These are phyloP conservation scores for Dactylorhiza incarnata DNA, from an alignment of 106 monocot genomes.

Conservation along the genomic window DNA sequence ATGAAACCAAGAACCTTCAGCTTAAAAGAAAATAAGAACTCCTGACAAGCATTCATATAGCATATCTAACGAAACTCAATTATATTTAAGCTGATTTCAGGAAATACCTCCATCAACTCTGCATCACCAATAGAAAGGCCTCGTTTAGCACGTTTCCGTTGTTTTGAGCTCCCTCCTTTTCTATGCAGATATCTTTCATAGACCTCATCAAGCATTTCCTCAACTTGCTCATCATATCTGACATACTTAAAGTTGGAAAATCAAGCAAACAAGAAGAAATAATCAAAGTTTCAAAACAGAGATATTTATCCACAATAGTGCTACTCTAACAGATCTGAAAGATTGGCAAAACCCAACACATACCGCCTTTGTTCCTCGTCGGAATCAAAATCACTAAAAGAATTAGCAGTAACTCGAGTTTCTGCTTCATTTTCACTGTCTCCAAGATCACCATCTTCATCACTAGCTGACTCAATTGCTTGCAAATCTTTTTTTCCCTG, in stretches of 20 bases:
- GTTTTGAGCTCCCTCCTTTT: slow-evolving; percentile 46
- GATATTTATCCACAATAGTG: background rate
- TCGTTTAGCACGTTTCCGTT: slow-evolving; percentile 44
- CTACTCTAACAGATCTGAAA: background rate
- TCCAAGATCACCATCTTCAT: slow-evolving; percentile 34
- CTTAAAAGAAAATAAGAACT: too few relatives aligned
- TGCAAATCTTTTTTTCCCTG: slow-evolving; percentile 69
- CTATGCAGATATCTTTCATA: slow-evolving; percentile 65
- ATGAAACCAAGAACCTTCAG: too few relatives aligned
- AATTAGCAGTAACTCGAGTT: slow-evolving; percentile 16
- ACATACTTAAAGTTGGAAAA: background rate
- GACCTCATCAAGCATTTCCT: slow-evolving; percentile 63
- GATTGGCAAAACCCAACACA: background rate
- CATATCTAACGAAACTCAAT: too few relatives aligned
- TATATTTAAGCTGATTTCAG: background rate
- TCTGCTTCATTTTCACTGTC: slow-evolving; percentile 60
- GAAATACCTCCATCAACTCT: slow-evolving; percentile 42
- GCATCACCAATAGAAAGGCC: slow-evolving; percentile 16
- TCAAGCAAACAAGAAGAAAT: background rate
- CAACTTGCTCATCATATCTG: slow-evolving; percentile 68
- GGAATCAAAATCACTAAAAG: slow-evolving; percentile 48
- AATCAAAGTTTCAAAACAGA: background rate
- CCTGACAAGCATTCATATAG: too few relatives aligned
- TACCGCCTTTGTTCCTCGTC: slow-evolving; percentile 75
- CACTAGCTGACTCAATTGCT: slow-evolving; percentile 49